Percentiles rank a stretch among this genome's conserved stretches.
These are phyloP conservation scores for Euphorbia lathyris DNA, from an alignment of 345 rosid genomes.

Conservation along the genomic window DNA sequence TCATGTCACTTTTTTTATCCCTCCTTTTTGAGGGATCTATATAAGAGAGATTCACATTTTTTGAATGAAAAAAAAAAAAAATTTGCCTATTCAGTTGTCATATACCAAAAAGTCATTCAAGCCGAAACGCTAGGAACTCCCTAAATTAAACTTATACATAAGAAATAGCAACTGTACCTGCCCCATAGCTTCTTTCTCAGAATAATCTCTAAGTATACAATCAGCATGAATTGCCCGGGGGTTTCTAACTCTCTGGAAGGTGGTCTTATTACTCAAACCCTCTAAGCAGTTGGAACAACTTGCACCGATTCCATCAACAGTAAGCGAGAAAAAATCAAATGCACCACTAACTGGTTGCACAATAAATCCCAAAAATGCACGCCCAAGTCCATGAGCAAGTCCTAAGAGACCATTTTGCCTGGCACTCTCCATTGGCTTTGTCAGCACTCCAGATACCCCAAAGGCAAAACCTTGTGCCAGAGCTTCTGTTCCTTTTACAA, in stretches of 20 bases:
- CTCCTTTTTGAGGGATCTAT: neutral
- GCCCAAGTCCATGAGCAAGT: conserved; percentile 94
- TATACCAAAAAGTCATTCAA: neutral
- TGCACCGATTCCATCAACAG: conserved; percentile 93
- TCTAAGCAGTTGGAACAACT: conserved; percentile 91
- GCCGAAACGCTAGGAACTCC: neutral
- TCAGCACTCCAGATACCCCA: conserved; percentile 97
- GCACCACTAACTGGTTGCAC: conserved; percentile 97
- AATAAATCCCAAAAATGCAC: conserved; percentile 73
- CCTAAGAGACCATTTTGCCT: conserved; percentile 82
- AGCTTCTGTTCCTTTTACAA: conserved; percentile 97
- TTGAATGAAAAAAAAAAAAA: neutral
- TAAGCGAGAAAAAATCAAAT: conserved; percentile 88
- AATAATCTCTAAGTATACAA: conserved; percentile 73
- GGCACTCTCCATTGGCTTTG: conserved; percentile 92
- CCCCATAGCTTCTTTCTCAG: conserved; percentile 87
- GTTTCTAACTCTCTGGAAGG: conserved; percentile 72
- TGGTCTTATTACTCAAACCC: conserved; percentile 57
- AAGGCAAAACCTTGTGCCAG: conserved; percentile 97
- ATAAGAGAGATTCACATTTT: neutral
- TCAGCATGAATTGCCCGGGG: conserved; percentile 85
- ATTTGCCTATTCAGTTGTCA: neutral
- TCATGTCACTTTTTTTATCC: neutral
- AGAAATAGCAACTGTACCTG: conserved; percentile 48
- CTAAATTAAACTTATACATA: neutral